Conservation (phyloP, 208 protist genomes). For the Lotmaria passim region DNA sequence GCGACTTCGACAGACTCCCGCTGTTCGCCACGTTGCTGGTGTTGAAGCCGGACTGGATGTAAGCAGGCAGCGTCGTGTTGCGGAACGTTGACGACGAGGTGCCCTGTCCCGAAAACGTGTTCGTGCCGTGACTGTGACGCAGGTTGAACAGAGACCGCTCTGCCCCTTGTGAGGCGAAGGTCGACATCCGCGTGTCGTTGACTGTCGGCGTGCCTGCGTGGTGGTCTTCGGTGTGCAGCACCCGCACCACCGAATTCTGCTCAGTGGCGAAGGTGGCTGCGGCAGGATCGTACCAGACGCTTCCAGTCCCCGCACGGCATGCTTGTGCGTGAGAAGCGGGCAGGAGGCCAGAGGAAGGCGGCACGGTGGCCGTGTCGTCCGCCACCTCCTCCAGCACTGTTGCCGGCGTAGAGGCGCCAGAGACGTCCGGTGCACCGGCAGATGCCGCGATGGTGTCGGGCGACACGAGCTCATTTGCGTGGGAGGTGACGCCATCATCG, state of each 20-base stretch:
- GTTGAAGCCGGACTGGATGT: constrained; percentile 28
- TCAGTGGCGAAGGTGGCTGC: constrained; percentile 7
- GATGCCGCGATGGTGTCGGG: constrained; percentile 2
- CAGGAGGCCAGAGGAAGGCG: neutral
- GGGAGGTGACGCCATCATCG: constrained; percentile 6
- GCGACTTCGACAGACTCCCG: constrained; percentile 18
- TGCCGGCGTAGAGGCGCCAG: constrained; percentile 11
- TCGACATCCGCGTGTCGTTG: neutral
- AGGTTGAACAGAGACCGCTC: constrained; percentile 23
- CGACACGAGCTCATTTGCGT: constrained; percentile 8
- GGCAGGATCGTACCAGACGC: constrained; percentile 30
- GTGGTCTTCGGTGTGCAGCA: constrained; percentile 21
- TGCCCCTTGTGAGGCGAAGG: constrained; percentile 8
- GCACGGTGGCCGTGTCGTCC: neutral
- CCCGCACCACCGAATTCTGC: constrained; percentile 17
- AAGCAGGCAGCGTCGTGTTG: constrained; percentile 21
- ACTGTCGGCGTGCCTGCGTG: neutral
- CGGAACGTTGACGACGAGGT: constrained; percentile 21
- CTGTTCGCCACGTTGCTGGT: constrained; percentile 23
- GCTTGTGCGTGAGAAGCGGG: neutral
- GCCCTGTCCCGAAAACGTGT: constrained; percentile 10
- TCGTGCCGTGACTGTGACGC: constrained; percentile 17
- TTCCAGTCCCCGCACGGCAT: neutral
- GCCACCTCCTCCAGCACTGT: constrained; percentile 3
- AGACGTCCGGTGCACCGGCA: neutral